phyloP scores from a whole-genome alignment of 2,329 filamentous ascomycete genomes.

The Diaporthe sp. region DNA sequence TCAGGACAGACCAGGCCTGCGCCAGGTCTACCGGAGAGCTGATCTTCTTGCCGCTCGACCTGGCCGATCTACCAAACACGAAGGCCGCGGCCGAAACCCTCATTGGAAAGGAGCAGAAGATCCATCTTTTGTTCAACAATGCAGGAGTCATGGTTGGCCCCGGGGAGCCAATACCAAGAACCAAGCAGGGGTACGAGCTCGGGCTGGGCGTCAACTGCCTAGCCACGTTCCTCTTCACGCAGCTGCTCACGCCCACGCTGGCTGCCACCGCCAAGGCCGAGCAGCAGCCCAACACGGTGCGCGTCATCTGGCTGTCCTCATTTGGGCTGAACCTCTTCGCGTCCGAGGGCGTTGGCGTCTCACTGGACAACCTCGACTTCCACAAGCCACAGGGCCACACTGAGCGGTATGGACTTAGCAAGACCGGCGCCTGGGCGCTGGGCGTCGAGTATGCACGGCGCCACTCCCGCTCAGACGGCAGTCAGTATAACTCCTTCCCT shows the following conservation, averaged over 20 bases:
- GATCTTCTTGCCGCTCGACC: slow-evolving; percentile 49
- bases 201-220: slow-evolving; percentile 32
- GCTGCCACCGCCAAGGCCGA: slow-evolving; percentile 1
- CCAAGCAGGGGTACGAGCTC: slow-evolving; percentile 37
- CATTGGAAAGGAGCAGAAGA: slow-evolving; percentile 37
- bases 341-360: slow-evolving; percentile 3
- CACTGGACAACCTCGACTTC: slow-evolving; percentile 30
- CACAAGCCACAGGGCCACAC: background rate
- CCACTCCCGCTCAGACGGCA: slow-evolving; percentile 36
- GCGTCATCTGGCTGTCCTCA: slow-evolving; percentile 31
- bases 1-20: slow-evolving; percentile 41
- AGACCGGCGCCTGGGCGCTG: slow-evolving; percentile 40
- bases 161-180: slow-evolving; percentile 35
- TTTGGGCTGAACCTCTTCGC: slow-evolving; percentile 3
- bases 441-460: slow-evolving; percentile 40
- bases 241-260: slow-evolving; percentile 31
- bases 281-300: slow-evolving; percentile 9
- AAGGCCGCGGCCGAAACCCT: slow-evolving; percentile 40
- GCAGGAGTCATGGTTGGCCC: slow-evolving; percentile 50
- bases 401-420: slow-evolving; percentile 40
- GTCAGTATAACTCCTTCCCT: background rate
- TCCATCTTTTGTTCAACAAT: slow-evolving; percentile 54
- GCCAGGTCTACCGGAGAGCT: slow-evolving; percentile 41
- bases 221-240: slow-evolving; percentile 30
- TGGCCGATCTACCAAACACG: slow-evolving; percentile 40